These are phyloP conservation scores for Xylariaceae sp. DNA, from an alignment of 2,329 filamentous ascomycete genomes.

Conservation along the genomic window DNA sequence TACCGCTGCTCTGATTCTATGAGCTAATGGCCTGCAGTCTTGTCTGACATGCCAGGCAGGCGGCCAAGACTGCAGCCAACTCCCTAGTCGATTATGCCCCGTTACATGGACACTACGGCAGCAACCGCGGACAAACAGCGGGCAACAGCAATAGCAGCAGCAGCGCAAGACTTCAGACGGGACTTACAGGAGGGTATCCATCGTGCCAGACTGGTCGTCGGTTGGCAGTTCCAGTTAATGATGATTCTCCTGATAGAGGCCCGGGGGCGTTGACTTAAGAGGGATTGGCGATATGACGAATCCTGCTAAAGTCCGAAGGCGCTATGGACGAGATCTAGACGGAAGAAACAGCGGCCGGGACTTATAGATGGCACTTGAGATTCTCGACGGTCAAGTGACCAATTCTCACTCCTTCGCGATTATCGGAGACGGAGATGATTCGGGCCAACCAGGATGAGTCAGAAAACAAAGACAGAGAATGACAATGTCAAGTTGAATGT, in stretches of 20 bases:
- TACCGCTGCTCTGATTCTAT: neutral
- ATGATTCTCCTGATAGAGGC: neutral
- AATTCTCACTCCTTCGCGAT: slow-evolving; percentile 1
- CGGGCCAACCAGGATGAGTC: neutral
- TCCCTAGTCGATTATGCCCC: slow-evolving; percentile 1
- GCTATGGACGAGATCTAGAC: neutral
- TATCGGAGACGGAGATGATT: neutral
- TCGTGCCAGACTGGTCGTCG: slow-evolving; percentile 27
- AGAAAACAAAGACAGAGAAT: neutral
- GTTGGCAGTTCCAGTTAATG: neutral
- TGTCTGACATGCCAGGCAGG: neutral
- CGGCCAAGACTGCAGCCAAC: neutral
- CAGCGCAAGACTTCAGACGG: slow-evolving; percentile 23
- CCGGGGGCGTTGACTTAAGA: neutral
- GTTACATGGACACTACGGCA: neutral
- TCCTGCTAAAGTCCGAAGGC: neutral
- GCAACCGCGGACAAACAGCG: neutral
- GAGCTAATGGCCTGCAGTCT: neutral
- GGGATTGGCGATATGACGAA: slow-evolving; percentile 3
- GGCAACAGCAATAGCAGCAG: slow-evolving; percentile 13
- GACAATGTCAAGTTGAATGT: neutral
- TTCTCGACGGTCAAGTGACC: neutral
- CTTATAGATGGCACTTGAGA: neutral
- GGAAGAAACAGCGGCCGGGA: neutral
- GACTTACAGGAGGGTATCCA: slow-evolving; percentile 59